Percentiles rank a stretch among this genome's conserved stretches.
These are phyloP conservation scores for Ophiostoma sp. DNA, from an alignment of 2,329 filamentous ascomycete genomes.

Conservation along the genomic window DNA sequence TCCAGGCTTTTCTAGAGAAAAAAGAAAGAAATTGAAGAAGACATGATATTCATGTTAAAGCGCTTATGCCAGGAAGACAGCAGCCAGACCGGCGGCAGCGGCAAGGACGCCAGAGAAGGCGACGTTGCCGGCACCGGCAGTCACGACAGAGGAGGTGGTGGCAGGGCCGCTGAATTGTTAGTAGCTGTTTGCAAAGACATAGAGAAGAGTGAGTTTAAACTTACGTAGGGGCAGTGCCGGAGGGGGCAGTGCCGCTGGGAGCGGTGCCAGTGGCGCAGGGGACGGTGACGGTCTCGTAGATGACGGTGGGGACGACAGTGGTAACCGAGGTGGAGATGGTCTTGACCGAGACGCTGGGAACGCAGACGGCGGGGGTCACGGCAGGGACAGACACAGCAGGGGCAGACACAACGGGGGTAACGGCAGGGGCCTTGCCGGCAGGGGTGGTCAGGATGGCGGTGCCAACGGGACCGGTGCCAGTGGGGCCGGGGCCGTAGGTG, in stretches of 20 bases:
- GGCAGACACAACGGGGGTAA: not conserved
- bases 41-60: conserved; percentile 14
- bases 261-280: conserved; percentile 36
- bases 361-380: conserved; percentile 26
- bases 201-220: conserved; percentile 24
- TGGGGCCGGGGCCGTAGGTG: not conserved
- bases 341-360: conserved; percentile 40
- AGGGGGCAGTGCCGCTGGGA: conserved; percentile 26
- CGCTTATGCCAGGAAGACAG: conserved; percentile 50
- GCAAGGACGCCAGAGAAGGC: conserved; percentile 51
- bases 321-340: conserved; percentile 53
- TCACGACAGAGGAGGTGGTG: conserved; percentile 37
- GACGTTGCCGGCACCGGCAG: conserved; percentile 49
- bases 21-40: conserved; percentile 26
- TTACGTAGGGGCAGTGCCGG: conserved; percentile 33
- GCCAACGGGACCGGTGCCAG: conserved; percentile 9
- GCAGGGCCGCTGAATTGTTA: conserved; percentile 21
- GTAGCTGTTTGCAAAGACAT: not conserved
- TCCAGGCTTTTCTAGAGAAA: conserved; percentile 36
- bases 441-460: conserved; percentile 34
- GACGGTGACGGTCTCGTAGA: conserved; percentile 45
- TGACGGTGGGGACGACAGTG: conserved; percentile 50
- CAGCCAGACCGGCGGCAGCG: conserved; percentile 49
- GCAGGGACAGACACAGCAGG: not conserved
- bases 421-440: conserved; percentile 28